A percentile compares a stretch with the other conserved stretches of the same genome.
phyloP scores from a whole-genome alignment of 108 stramenopile genomes.

The Aureococcus anophagefferens region DNA sequence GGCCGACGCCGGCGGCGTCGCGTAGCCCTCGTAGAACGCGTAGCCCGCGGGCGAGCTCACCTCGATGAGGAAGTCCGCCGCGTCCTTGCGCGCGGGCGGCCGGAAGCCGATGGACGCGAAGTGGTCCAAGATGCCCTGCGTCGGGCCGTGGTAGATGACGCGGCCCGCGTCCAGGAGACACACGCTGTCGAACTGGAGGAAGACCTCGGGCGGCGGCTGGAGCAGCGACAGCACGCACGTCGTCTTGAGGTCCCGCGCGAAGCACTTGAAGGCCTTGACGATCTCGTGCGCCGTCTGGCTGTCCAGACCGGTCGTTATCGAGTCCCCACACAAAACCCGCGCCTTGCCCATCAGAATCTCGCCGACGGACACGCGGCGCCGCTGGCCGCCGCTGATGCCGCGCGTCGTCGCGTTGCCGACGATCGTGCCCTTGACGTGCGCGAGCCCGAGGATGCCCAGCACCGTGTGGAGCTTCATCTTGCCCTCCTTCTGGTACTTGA shows the following conservation, averaged over 20 bases:
- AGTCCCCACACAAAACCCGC: slow-evolving; percentile 44
- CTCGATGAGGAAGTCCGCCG: slow-evolving; percentile 54
- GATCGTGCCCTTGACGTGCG: slow-evolving; percentile 26
- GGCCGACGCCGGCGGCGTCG: not conserved
- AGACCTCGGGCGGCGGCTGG: slow-evolving; percentile 82
- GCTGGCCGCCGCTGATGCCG: slow-evolving; percentile 76
- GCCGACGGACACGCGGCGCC: slow-evolving; percentile 70
- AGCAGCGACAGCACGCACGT: slow-evolving; percentile 57
- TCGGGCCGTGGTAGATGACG: slow-evolving; percentile 69
- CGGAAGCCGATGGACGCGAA: slow-evolving; percentile 54
- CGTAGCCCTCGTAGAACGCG: not conserved
- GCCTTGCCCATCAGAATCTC: slow-evolving; percentile 53
- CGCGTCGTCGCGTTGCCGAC: slow-evolving; percentile 54
- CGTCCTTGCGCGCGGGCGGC: slow-evolving; percentile 59
- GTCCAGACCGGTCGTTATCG: slow-evolving; percentile 69
- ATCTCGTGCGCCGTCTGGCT: slow-evolving; percentile 72
- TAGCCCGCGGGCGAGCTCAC: slow-evolving; percentile 12
- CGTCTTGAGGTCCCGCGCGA: too few relatives aligned
- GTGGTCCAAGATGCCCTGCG: slow-evolving; percentile 46
- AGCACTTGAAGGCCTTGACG: slow-evolving; percentile 38
- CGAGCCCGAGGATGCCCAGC: slow-evolving; percentile 40
- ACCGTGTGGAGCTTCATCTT: slow-evolving; percentile 38
- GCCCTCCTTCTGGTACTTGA: slow-evolving; percentile 3
- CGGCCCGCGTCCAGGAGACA: slow-evolving; percentile 66
- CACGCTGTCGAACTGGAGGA: slow-evolving; percentile 76